Conservation (phyloP, 768 basidiomycete species). For the Lactarius quietus region DNA sequence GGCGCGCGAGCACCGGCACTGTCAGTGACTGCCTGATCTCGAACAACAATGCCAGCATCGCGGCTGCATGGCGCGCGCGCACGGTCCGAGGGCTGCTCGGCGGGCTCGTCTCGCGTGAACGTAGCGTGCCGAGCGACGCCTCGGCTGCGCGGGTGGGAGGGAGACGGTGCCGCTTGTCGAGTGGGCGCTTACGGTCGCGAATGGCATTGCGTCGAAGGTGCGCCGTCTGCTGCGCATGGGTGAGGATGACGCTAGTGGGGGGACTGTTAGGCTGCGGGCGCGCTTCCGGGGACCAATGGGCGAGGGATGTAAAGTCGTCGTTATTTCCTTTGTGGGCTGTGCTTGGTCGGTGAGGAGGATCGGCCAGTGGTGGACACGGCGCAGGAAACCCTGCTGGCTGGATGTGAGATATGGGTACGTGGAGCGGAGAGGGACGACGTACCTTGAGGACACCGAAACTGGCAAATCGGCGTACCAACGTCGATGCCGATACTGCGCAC, state of each 20-base stretch:
- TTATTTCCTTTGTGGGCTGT: slow-evolving; percentile 1
- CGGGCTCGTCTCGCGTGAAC: slow-evolving; percentile 8
- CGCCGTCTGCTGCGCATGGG: slow-evolving; percentile 15
- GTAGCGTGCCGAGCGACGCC: slow-evolving; percentile 19
- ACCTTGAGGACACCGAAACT: slow-evolving; percentile 98
- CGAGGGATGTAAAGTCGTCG: slow-evolving; percentile 22
- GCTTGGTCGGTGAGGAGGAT: slow-evolving; percentile 46
- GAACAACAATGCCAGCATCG: slow-evolving; percentile 20
- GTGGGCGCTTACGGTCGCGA: slow-evolving; percentile 13
- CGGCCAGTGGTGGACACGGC: slow-evolving; percentile 92
- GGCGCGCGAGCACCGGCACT: slow-evolving; percentile 32
- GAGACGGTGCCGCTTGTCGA: slow-evolving; percentile 20
- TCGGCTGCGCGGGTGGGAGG: slow-evolving; percentile 22
- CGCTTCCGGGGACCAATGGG: slow-evolving; percentile 25
- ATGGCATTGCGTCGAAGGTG: slow-evolving; percentile 13
- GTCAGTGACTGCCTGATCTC: slow-evolving; percentile 25
- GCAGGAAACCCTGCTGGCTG: slow-evolving; percentile 70
- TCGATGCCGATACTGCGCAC: slow-evolving; percentile 78
- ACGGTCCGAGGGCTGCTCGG: slow-evolving; percentile 11
- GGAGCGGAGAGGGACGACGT: slow-evolving; percentile 4
- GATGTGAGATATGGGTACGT: background rate
- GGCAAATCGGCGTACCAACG: slow-evolving; percentile 86
- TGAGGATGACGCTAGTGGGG: background rate
- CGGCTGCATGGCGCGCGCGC: slow-evolving; percentile 16
- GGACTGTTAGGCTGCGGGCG: slow-evolving; percentile 21